Conservation (phyloP, 78 protist genomes). For the Pigoraptor vietnamica region DNA sequence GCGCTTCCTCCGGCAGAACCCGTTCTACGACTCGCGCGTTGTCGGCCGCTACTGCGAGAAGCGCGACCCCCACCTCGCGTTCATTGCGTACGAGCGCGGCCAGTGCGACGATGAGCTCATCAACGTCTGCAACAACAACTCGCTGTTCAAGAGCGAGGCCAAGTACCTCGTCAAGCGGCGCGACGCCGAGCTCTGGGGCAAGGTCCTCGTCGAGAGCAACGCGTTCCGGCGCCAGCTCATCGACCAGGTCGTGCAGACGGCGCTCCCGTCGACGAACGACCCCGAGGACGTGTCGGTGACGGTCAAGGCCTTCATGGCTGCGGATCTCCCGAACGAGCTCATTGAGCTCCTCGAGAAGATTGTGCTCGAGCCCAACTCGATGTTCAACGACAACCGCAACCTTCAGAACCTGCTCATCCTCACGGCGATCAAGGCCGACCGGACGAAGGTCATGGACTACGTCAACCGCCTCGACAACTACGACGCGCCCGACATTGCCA, state of each 20-base stretch:
- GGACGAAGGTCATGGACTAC: constrained; percentile 90
- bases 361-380: constrained; percentile 76
- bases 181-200: constrained; percentile 95
- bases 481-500: constrained; percentile 95
- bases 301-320: constrained; percentile 98
- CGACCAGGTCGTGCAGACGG: constrained; percentile 93
- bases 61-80: constrained; percentile 96
- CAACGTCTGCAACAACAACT: constrained; percentile 87
- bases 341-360: constrained; percentile 98
- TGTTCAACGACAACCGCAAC: constrained; percentile 82
- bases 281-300: constrained; percentile 92
- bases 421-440: constrained; percentile 97
- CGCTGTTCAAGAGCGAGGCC: constrained; percentile 96
- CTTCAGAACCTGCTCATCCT: constrained; percentile 97
- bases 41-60: constrained; percentile 97
- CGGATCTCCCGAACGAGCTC: constrained; percentile 96
- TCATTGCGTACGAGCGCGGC: constrained; percentile 84
- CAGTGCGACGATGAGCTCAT: constrained; percentile 94
- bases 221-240: constrained; percentile 17
- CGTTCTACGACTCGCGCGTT: constrained; percentile 71
- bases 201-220: constrained; percentile 86
- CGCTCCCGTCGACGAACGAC: constrained; percentile 88
- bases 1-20: constrained; percentile 88
- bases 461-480: constrained; percentile 91
- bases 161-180: constrained; percentile 91